Conservation (phyloP, 805 yeast genomes). For the Sungouiella thailandica region DNA sequence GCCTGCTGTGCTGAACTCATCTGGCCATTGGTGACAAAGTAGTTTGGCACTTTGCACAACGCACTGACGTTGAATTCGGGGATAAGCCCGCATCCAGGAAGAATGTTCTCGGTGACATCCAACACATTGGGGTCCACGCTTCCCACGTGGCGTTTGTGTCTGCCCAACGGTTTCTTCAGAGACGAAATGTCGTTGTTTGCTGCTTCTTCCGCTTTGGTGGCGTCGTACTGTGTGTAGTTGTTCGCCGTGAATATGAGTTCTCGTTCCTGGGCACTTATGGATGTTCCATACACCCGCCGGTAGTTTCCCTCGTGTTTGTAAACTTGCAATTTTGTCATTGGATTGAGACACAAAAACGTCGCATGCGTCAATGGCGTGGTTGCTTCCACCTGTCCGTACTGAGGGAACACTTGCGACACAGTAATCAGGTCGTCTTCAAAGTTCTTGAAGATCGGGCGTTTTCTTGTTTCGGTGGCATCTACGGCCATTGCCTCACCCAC, state of each 20-base stretch:
- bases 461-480: constrained; percentile 2
- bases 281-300: constrained; percentile 17
- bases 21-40: constrained; percentile 30
- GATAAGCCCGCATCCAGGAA: constrained; percentile 42
- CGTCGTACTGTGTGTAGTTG: constrained; percentile 17
- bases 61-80: constrained; percentile 38
- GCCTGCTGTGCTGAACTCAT: constrained; percentile 18
- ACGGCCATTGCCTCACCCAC: constrained; percentile 3
- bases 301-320: constrained; percentile 25
- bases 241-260: constrained; percentile 27
- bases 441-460: constrained; percentile 1
- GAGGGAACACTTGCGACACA: constrained; percentile 37
- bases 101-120: constrained; percentile 35
- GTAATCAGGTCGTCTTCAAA: constrained; percentile 27
- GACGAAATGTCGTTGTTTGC: not conserved
- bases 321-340: constrained; percentile 30
- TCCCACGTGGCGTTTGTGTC: constrained; percentile 25
- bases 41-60: constrained; percentile 39
- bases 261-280: constrained; percentile 30
- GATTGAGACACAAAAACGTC: constrained; percentile 30
- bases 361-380: constrained; percentile 28
- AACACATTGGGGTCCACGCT: constrained; percentile 35
- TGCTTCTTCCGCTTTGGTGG: constrained; percentile 4
- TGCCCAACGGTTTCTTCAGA: constrained; percentile 24
- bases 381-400: constrained; percentile 29